Percentiles rank a stretch among this genome's conserved stretches.
These are phyloP conservation scores for Amesomyces nigricolor DNA, from an alignment of 2,329 filamentous ascomycete species.

Conservation along the genomic window DNA sequence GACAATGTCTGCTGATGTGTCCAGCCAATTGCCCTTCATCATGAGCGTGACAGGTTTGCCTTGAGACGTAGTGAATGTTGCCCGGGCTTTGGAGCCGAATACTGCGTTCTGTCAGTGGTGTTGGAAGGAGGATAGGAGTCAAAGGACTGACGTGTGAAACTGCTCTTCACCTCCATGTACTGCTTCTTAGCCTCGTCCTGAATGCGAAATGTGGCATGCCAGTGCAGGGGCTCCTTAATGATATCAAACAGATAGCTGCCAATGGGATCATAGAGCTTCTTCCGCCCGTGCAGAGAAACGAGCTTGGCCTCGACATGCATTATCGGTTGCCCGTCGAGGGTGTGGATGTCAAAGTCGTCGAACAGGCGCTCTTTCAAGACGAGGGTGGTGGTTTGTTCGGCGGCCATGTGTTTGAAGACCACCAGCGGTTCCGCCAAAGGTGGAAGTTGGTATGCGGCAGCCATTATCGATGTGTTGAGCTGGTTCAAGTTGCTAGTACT, in stretches of 20 bases:
- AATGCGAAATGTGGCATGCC: slow-evolving; percentile 48
- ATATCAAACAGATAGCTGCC: slow-evolving; percentile 55
- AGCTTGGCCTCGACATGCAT: slow-evolving; percentile 52
- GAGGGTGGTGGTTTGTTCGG: slow-evolving; percentile 42
- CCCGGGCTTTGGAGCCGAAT: slow-evolving; percentile 48
- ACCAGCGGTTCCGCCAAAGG: slow-evolving; percentile 33
- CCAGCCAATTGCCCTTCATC: slow-evolving; percentile 58
- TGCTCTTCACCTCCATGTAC: slow-evolving; percentile 51
- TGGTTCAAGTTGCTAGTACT: background rate
- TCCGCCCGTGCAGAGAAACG: slow-evolving; percentile 49
- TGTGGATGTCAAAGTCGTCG: slow-evolving; percentile 59
- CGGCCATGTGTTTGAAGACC: slow-evolving; percentile 37
- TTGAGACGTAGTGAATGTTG: slow-evolving; percentile 48
- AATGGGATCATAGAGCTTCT: slow-evolving; percentile 48
- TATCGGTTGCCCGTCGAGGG: slow-evolving; percentile 47
- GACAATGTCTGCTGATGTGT: slow-evolving; percentile 52
- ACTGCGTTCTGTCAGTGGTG: slow-evolving; percentile 34
- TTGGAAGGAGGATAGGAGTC: background rate
- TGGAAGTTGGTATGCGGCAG: slow-evolving; percentile 23
- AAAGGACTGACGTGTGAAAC: slow-evolving; percentile 43
- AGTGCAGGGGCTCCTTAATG: slow-evolving; percentile 44
- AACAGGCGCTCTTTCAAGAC: slow-evolving; percentile 56
- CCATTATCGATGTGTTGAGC: slow-evolving; percentile 5
- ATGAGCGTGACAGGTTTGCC: slow-evolving; percentile 42
- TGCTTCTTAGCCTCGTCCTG: slow-evolving; percentile 42